Conservation (phyloP, 2,329 filamentous ascomycete species). For the Dryadomyces quercivorus region DNA sequence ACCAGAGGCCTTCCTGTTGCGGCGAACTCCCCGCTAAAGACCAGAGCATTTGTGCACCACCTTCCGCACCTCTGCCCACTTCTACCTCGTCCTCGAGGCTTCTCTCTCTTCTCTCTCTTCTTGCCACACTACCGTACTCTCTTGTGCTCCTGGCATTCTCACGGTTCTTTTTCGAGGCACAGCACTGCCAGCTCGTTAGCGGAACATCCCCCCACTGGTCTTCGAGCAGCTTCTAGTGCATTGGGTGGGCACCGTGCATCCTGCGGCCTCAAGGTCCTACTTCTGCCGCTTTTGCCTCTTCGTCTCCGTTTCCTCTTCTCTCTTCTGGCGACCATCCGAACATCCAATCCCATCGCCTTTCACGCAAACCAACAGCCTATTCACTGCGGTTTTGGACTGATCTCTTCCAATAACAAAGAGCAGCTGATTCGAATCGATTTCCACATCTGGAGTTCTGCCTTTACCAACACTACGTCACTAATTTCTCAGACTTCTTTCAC, state of each 20-base stretch:
- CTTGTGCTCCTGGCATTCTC: not conserved
- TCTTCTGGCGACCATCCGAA: not conserved
- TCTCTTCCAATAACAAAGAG: no score
- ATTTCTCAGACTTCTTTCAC: no score
- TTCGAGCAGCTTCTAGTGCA: constrained; percentile 1
- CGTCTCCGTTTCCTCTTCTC: not conserved
- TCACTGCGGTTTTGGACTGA: no score
- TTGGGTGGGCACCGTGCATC: not conserved
- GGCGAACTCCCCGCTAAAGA: not conserved
- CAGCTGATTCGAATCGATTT: no score
- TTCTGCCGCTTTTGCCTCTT: not conserved
- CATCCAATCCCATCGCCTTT: not conserved
- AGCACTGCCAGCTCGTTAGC: not conserved
- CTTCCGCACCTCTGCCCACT: constrained; percentile 3
- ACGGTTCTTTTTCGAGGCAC: not conserved
- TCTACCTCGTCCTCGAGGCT: not conserved
- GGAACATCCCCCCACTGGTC: not conserved
- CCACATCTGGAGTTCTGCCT: no score
- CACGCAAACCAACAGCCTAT: not conserved
- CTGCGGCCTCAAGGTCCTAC: not conserved
- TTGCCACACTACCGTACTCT: not conserved
- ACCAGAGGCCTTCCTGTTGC: not conserved
- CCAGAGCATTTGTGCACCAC: not conserved
- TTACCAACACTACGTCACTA: no score
- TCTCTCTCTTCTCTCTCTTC: not conserved